Conservation (phyloP, 208 protist genomes). For the Crithidia expoeki region DNA sequence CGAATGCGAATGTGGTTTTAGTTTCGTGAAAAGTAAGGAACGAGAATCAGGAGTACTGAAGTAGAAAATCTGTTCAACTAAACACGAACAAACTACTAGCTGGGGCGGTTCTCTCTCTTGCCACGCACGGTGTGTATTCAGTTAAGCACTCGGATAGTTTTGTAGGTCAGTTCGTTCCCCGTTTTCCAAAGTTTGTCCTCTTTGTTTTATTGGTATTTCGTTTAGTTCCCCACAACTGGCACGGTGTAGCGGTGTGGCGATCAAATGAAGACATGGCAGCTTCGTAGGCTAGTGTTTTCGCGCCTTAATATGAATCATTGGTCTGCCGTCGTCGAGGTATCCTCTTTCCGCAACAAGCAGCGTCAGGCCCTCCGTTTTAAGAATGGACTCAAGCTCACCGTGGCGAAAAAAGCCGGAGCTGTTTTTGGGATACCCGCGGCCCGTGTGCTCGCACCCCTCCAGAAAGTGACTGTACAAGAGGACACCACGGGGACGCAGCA, state of each 20-base stretch:
- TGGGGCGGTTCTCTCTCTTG: no score
- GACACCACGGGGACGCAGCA: slow-evolving; percentile 35
- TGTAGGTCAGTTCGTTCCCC: no score
- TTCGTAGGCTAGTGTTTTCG: slow-evolving; percentile 7
- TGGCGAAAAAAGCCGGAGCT: slow-evolving; percentile 34
- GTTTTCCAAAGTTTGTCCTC: no score
- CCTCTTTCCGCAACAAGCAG: slow-evolving; percentile 8
- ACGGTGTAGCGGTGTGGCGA: background rate
- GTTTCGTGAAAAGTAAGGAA: background rate
- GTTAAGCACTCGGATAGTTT: no score
- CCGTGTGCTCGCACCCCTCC: slow-evolving; percentile 46
- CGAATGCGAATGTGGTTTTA: background rate
- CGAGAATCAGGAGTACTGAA: no score
- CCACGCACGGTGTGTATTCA: no score
- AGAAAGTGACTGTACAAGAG: slow-evolving; percentile 65
- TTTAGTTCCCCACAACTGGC: background rate
- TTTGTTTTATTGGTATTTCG: no score
- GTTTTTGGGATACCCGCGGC: slow-evolving; percentile 40
- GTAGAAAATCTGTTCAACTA: no score
- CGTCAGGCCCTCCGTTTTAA: slow-evolving; percentile 24
- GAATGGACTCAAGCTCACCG: slow-evolving; percentile 40
- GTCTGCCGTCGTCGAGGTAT: slow-evolving; percentile 8
- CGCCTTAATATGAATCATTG: slow-evolving; percentile 31
- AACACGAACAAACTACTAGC: no score
- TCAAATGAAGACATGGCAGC: background rate